Evolutionary conservation across 495 filamentous ascomycete genomes (phyloP), one percentile per base, ranked within the genome.

Genomic region (Penicillium parvum): DNA sequence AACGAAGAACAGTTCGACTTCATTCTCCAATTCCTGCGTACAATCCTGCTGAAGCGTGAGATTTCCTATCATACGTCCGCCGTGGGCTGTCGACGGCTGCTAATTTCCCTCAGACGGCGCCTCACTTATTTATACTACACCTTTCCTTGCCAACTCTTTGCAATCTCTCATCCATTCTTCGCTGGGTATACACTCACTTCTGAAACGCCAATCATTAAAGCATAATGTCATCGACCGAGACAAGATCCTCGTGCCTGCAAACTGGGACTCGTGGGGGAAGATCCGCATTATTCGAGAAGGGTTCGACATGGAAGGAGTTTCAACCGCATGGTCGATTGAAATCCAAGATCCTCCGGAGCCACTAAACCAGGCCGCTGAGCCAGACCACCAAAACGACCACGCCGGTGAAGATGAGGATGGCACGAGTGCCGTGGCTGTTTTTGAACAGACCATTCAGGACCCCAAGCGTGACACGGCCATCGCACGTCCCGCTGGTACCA

Each of bases 241-340:
- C 61, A 95, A 91, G 71, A 85, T 97, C 22, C 73, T 96, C 0
- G 82, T 99, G 2, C 94, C 92, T 3, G 84, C 89, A 8, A 95
- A 95, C 60, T 97, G 94, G 94, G 92, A 99, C 63, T 95, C 90
- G 0, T 96, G 91, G 89, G 91, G 88, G 19, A 99, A 97, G 65
- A 96, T 99, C 45, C 78, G 90, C 15, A 86, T 96, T 28, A 71
- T 97, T 12, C 75, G 87, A n/a, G 94, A 96, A 68, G 87, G 85
- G 10, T 97, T 96, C 57, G 88, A 96, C 47, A 85, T 94, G 32
- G 92, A 98, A 68, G 78, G 76, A 4, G 78, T 90, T 22, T 91
- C 85, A 54, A 81, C 78, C 33, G 86, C 82, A 12, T 96, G 90
- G 90, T 80, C 81, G 12, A 74, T 84, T 34, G 90, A 96, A 51